A percentile compares a stretch with the other conserved stretches of the same genome.
phyloP scores from a whole-genome alignment of 1,284 basidiomycete genomes.

The Phaffia rhodozyma region DNA sequence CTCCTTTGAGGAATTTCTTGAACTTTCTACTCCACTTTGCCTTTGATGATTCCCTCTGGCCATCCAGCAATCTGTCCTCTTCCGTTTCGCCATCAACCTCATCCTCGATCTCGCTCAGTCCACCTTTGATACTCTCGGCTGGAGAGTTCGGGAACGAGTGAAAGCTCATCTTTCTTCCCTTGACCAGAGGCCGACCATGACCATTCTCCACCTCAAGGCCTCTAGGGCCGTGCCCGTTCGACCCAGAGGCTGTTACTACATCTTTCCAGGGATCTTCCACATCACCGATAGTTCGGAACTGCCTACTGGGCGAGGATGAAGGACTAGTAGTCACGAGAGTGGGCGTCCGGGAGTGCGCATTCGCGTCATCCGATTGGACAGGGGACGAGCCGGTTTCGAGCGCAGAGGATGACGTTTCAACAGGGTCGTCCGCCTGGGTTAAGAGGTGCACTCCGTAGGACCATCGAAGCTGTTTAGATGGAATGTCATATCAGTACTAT shows the following conservation, averaged over 20 bases:
- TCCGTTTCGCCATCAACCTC: slow-evolving; percentile 31
- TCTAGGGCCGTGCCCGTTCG: no score
- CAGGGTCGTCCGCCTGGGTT: slow-evolving; percentile 54
- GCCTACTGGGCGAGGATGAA: background rate
- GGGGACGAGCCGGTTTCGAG: background rate
- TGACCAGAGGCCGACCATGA: no score
- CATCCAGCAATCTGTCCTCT: slow-evolving; percentile 28
- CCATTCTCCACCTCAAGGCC: no score
- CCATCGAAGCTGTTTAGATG: slow-evolving; percentile 57
- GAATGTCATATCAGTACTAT: background rate
- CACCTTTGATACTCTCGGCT: slow-evolving; percentile 31
- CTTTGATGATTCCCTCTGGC: slow-evolving; percentile 37
- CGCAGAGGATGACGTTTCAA: slow-evolving; percentile 13
- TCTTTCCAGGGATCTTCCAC: slow-evolving; percentile 14
- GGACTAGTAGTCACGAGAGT: background rate
- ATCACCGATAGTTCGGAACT: background rate
- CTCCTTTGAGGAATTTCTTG: slow-evolving; percentile 33
- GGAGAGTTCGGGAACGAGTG: slow-evolving; percentile 57
- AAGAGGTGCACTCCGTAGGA: slow-evolving; percentile 72
- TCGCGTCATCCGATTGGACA: background rate
- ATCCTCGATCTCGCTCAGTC: slow-evolving; percentile 16
- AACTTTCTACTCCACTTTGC: slow-evolving; percentile 25
- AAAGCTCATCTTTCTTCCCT: slow-evolving; percentile 33
- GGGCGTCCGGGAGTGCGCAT: background rate
- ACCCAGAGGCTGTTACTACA: background rate